Percentiles rank a stretch among this genome's conserved stretches.
Conservation (phyloP, 2,329 filamentous ascomycete genomes). For the Penicillium oxalicum region DNA sequence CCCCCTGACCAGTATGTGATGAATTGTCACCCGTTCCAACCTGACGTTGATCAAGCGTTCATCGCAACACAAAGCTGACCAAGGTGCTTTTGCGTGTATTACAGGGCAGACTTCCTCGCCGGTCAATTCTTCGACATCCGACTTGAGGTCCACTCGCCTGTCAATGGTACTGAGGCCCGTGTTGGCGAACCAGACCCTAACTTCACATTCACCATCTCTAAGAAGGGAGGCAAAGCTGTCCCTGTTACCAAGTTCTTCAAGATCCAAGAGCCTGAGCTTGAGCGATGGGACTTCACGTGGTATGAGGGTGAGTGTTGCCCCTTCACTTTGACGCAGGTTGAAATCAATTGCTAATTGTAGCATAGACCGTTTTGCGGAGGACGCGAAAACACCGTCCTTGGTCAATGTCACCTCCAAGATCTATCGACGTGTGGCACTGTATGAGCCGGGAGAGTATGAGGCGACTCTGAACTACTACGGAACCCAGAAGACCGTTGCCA, state of each 20-base stretch:
- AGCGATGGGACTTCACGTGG: slow-evolving; percentile 80
- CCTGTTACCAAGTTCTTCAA: slow-evolving; percentile 62
- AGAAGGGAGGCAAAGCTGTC: slow-evolving; percentile 52
- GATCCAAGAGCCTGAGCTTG: slow-evolving; percentile 63
- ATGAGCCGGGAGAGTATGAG: slow-evolving; percentile 72
- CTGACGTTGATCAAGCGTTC: not conserved
- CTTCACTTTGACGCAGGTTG: not conserved
- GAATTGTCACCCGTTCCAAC: not conserved
- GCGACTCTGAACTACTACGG: slow-evolving; percentile 72
- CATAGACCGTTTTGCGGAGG: slow-evolving; percentile 66
- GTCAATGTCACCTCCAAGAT: slow-evolving; percentile 77
- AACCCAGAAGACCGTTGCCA: slow-evolving; percentile 63
- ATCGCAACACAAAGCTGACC: not conserved
- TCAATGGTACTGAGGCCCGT: slow-evolving; percentile 76
- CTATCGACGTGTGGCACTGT: slow-evolving; percentile 68
- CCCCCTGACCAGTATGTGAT: slow-evolving; percentile 51
- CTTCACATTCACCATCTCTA: slow-evolving; percentile 67
- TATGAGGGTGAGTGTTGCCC: slow-evolving; percentile 55
- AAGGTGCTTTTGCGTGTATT: not conserved
- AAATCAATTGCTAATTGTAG: slow-evolving; percentile 7
- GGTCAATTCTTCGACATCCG: slow-evolving; percentile 81
- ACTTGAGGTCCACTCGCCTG: slow-evolving; percentile 72
- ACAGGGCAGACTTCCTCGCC: slow-evolving; percentile 68
- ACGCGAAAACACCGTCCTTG: slow-evolving; percentile 61
- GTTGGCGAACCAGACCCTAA: slow-evolving; percentile 64